These are phyloP conservation scores for Solanum rostratum DNA, from an alignment of 257 asterid genomes.

Conservation along the genomic window DNA sequence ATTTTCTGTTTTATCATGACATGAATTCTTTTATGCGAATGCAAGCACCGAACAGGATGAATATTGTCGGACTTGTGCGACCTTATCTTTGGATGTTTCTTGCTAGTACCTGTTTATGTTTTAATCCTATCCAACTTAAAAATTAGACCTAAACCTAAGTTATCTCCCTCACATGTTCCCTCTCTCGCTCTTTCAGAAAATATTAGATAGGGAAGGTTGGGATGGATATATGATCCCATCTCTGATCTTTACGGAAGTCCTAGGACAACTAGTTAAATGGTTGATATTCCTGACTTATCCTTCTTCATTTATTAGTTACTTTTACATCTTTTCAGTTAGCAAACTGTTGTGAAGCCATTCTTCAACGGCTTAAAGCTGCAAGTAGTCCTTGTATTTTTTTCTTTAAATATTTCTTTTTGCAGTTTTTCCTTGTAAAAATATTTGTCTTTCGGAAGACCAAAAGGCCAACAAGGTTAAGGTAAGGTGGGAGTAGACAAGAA, in stretches of 20 bases:
- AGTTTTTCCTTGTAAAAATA: neutral
- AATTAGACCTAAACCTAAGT: neutral
- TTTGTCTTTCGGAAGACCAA: neutral
- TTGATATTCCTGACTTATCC: neutral
- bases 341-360: neutral
- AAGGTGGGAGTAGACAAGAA: neutral
- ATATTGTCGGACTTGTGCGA: neutral
- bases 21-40: neutral
- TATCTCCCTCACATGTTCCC: neutral
- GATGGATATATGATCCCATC: neutral
- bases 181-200: neutral
- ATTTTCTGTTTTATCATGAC: neutral
- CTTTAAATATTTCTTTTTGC: neutral
- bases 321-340: neutral
- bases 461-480: neutral
- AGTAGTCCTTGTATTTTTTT: neutral
- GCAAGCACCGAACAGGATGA: neutral
- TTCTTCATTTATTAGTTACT: neutral
- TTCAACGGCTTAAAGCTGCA: neutral
- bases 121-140: neutral
- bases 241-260: neutral
- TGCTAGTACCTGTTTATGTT: neutral
- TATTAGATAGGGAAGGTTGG: neutral
- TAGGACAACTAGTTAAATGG: neutral
- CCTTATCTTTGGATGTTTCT: neutral